phyloP scores from a whole-genome alignment of 345 rosid species.

The Draba incana region DNA sequence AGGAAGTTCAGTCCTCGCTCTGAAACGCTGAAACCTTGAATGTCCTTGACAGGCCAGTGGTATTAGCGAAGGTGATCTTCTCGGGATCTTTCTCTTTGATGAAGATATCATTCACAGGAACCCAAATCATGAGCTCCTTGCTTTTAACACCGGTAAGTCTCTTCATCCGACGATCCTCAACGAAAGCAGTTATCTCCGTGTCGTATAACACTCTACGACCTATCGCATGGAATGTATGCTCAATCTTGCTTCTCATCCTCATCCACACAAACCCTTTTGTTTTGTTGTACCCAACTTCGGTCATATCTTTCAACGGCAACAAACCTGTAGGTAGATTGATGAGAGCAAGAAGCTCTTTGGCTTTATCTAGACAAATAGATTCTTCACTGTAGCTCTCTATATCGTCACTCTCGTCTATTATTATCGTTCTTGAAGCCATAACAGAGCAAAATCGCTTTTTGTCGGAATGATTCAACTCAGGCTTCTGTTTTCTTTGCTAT shows the following conservation, averaged over 20 bases:
- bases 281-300: slow-evolving; percentile 57
- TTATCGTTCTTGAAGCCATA: slow-evolving; percentile 41
- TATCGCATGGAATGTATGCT: slow-evolving; percentile 48
- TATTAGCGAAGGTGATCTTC: slow-evolving; percentile 51
- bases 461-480: not conserved
- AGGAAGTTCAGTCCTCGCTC: slow-evolving; percentile 26
- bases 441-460: not conserved
- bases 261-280: slow-evolving; percentile 68
- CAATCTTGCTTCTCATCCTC: slow-evolving; percentile 51
- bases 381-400: slow-evolving; percentile 55
- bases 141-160: slow-evolving; percentile 57
- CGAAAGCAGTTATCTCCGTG: slow-evolving; percentile 54
- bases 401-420: slow-evolving; percentile 41
- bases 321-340: slow-evolving; percentile 58
- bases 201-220: slow-evolving; percentile 52
- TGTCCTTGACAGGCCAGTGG: slow-evolving; percentile 55
- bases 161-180: slow-evolving; percentile 53
- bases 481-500: slow-evolving; percentile 3
- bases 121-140: slow-evolving; percentile 66
- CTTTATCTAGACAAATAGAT: slow-evolving; percentile 54
- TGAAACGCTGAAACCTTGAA: slow-evolving; percentile 54
- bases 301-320: slow-evolving; percentile 56
- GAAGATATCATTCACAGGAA: slow-evolving; percentile 54
- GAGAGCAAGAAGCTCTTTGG: slow-evolving; percentile 48
- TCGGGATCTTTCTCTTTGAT: slow-evolving; percentile 38